Base-by-base conservation (phyloP, 768 basidiomycete species). In the Naganishia randhawae region DNA sequence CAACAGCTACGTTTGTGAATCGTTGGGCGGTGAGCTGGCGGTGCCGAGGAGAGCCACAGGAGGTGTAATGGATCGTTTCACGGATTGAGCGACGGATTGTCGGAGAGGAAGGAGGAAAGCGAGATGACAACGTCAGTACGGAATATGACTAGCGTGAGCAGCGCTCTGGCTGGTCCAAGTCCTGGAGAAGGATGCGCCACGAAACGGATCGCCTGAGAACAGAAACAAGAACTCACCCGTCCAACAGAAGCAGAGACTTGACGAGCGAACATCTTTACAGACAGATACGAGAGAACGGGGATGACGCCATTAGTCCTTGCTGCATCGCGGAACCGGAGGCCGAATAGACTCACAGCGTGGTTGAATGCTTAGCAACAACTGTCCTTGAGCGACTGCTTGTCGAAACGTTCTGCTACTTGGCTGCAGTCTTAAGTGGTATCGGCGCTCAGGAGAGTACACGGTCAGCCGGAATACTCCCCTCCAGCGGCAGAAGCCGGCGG, bases 171-270 rank as follows among this genome's bases (percentile, higher is more conserved):
- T 22, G 25, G 45, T 22, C 3, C 1, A 11, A 48, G 19, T 3
- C 16, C 45, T 7, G 45, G 7, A 42, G 19, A 22, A n/a, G 45
- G n/a, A 22, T 6, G n/a, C n/a, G n/a, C n/a, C n/a, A 22, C n/a
- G 41, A 19, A 48, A n/a, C 7, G 11, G n/a, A n/a, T 11, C n/a
- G 7, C 19, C 7, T 22, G 3, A 19, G 41, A n/a, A 8, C 6
- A 48, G 31, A 50, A 50, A 19, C 5, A 10, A n/a, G 13, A 7
- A 57, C 66, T 61, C 31, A 67, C 66, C 66, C 66, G 45, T 67
- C 66, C 41, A 37, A 54, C 66, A 61, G 66, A 67, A 19, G 52
- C 65, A 39, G 55, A 57, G 31, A 50, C 66, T 55, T 67, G 66
- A 39, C 66, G 39, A 57, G 66, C 54, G 32, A 67, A 67, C 66